Evolutionary conservation across 1,284 basidiomycete genomes (phyloP), one percentile per base, ranked within the genome.

Genomic region (Fomitiporia mediterranea): DNA sequence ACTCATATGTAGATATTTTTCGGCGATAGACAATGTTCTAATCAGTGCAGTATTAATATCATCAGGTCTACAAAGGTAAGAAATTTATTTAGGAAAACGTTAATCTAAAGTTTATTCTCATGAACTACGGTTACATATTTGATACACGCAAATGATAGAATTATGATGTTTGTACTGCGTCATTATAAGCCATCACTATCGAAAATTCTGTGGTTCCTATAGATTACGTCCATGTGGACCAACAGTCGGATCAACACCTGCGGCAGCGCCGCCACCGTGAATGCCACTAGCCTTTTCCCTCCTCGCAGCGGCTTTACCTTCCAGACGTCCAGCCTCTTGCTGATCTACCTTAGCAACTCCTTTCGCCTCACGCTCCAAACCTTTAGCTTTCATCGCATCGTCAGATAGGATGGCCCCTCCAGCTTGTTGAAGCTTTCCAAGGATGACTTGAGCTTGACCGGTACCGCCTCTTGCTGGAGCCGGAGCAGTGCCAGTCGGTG

Each of bases 391-490:
- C 58, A 56, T 53, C 17, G 38, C 23, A 6, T 56, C 51, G 44
- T 54, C 42, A n/a, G 19, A 35, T 11, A 60, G 43, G 2, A 56
- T 21, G 50, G 43, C 53, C 5, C 58, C 58, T 1, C 50, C 58
- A 9, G 51, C 55, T 19, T 60, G 58, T 23, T 56, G 58, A 6
- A 60, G 42, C 27, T 56, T 60, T 2, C 58, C 58, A 17, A 35
- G 40, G 23, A 56, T 39, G 34, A 56, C 48, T 13, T 51, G 34
- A 15, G 32, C 27, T 19, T 55, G 53, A 19, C 44, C 40, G n/a
- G 28, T 3, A 6, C 47, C 27, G 28, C 17, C n/a, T 3, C 27
- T 30, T 11, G n/a, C 15, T 13, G 17, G 2, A 5, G 17, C 27
- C 9, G 9, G 21, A n/a, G 9, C 47, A 23, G 32, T 21, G 2